Conservation (phyloP, 805 yeast species). For the Saccharomycopsis schoenii region DNA sequence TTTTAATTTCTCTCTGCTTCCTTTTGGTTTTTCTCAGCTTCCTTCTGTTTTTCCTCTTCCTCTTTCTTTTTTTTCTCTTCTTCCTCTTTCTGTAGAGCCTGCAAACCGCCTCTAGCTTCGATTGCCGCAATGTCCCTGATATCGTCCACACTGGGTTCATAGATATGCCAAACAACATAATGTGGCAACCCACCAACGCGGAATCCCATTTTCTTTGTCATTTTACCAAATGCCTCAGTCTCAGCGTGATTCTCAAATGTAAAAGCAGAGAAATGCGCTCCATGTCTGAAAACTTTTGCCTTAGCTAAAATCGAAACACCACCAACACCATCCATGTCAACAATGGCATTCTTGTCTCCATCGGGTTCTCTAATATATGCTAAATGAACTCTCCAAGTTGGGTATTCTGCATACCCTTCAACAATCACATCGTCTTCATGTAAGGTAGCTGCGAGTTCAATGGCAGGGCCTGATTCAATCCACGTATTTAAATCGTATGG, state of each 20-base stretch:
- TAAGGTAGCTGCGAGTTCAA: constrained; percentile 51
- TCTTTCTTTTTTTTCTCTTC: background rate
- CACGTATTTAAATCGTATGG: constrained; percentile 95
- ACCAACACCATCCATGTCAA: constrained; percentile 76
- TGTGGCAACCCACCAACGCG: constrained; percentile 83
- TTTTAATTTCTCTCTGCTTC: background rate
- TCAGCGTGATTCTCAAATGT: constrained; percentile 81
- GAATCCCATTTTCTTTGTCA: constrained; percentile 72
- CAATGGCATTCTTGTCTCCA: constrained; percentile 54
- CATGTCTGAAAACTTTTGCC: constrained; percentile 65
- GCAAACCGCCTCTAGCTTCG: constrained; percentile 24
- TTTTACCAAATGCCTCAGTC: constrained; percentile 79
- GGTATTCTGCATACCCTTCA: constrained; percentile 81
- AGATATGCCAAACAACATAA: constrained; percentile 84
- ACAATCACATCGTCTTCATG: constrained; percentile 81
- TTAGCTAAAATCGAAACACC: constrained; percentile 75
- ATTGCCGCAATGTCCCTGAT: constrained; percentile 55
- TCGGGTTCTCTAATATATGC: constrained; percentile 57
- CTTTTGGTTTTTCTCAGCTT: background rate
- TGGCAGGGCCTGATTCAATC: constrained; percentile 78
- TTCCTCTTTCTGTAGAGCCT: background rate
- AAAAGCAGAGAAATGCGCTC: constrained; percentile 79
- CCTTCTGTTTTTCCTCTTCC: background rate
- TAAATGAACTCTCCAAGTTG: constrained; percentile 76
- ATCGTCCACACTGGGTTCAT: constrained; percentile 84